Evolutionary conservation across 2,329 filamentous ascomycete species (phyloP).

Genomic region (Orbilia brochopaga): DNA sequence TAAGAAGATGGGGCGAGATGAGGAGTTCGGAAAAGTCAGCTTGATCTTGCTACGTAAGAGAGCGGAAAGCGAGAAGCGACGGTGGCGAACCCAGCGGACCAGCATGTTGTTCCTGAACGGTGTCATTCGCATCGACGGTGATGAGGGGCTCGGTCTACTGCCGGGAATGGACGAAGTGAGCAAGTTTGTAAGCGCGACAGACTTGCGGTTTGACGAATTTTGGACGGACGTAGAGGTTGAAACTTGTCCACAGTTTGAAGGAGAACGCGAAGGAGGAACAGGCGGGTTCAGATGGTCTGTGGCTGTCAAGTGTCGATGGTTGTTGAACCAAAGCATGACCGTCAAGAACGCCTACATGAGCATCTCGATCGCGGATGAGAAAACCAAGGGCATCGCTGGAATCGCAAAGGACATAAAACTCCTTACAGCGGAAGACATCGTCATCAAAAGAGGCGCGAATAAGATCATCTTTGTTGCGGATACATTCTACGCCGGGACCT

Average conservation of each 20-base stretch:
- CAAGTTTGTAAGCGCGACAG: constrained; percentile 61
- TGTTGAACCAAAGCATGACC: constrained; percentile 73
- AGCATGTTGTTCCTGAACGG: constrained; percentile 45
- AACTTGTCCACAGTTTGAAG: constrained; percentile 70
- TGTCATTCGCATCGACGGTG: constrained; percentile 34
- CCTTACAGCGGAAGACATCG: constrained; percentile 61
- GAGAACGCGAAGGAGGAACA: constrained; percentile 58
- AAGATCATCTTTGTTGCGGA: constrained; percentile 35
- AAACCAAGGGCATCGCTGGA: constrained; percentile 57
- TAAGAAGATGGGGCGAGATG: constrained; percentile 73
- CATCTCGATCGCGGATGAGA: constrained; percentile 61
- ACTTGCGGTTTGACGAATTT: constrained; percentile 67
- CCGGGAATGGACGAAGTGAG: constrained; percentile 66
- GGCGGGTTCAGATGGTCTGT: constrained; percentile 73
- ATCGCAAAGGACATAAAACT: constrained; percentile 72
- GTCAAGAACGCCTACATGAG: constrained; percentile 71
- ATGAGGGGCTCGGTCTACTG: constrained; percentile 32
- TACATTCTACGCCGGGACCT: constrained; percentile 36
- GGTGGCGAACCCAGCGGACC: constrained; percentile 57
- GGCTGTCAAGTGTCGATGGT: constrained; percentile 70
- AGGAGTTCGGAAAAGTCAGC: constrained; percentile 78
- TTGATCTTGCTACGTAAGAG: constrained; percentile 76
- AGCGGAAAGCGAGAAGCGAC: constrained; percentile 64
- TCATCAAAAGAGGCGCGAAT: constrained; percentile 64
- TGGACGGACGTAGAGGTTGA: constrained; percentile 74